These are phyloP conservation scores for Hysterangium stoloniferum DNA, from an alignment of 768 basidiomycete species.

Conservation along the genomic window DNA sequence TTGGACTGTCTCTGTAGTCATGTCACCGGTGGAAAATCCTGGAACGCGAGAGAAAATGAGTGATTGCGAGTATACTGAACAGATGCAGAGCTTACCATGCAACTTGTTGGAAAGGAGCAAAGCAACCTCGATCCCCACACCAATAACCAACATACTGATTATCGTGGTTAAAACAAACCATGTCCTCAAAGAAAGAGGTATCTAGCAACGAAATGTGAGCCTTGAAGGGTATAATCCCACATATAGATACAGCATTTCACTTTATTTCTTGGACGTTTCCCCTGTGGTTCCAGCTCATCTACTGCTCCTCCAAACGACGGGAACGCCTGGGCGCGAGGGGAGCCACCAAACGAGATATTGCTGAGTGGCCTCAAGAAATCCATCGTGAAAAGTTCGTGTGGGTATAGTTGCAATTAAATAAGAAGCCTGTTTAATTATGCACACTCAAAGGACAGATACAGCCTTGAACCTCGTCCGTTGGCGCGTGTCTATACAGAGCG, in stretches of 20 bases:
- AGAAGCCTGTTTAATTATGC: too few species aligned
- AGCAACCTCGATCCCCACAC: slow-evolving; percentile 40
- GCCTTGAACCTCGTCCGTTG: too few species aligned
- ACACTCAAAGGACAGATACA: too few species aligned
- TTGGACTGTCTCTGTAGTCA: neutral
- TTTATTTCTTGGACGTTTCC: slow-evolving; percentile 2
- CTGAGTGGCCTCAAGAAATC: too few species aligned
- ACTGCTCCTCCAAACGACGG: too few species aligned
- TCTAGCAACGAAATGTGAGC: neutral
- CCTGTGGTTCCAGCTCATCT: too few species aligned
- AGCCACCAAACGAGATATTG: too few species aligned
- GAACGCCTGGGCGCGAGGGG: too few species aligned
- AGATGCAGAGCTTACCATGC: slow-evolving; percentile 30
- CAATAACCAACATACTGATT: slow-evolving; percentile 35
- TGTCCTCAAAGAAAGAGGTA: slow-evolving; percentile 2
- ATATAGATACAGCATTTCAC: neutral
- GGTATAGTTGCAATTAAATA: too few species aligned
- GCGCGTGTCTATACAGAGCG: too few species aligned
- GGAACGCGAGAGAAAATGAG: slow-evolving; percentile 16
- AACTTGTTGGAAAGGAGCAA: slow-evolving; percentile 33
- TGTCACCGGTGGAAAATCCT: slow-evolving; percentile 16
- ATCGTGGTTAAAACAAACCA: slow-evolving; percentile 8
- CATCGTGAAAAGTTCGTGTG: too few species aligned
- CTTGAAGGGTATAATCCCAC: neutral
- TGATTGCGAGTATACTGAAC: neutral